Evolutionary conservation across 208 protist genomes (phyloP).

Genomic region (Leishmania tarentolae): DNA sequence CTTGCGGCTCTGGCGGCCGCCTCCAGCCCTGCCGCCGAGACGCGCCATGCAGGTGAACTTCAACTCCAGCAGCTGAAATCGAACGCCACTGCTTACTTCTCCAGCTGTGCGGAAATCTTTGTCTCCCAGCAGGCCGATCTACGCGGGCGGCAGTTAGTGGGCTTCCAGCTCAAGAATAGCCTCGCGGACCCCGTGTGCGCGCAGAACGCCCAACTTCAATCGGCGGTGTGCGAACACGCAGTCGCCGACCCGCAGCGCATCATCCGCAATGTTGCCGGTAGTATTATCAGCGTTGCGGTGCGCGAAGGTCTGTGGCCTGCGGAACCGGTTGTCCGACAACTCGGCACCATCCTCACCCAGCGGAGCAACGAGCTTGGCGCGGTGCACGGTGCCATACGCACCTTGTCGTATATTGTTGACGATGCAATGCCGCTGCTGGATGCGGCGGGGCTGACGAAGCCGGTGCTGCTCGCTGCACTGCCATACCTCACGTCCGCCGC

Average conservation of each 20-base stretch:
- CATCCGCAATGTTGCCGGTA: slow-evolving; percentile 75
- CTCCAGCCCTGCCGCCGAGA: slow-evolving; percentile 52
- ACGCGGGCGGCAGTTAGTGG: slow-evolving; percentile 58
- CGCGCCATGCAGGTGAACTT: slow-evolving; percentile 55
- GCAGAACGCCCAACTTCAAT: slow-evolving; percentile 54
- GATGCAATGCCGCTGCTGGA: slow-evolving; percentile 69
- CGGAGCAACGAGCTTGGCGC: slow-evolving; percentile 39
- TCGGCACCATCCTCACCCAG: slow-evolving; percentile 44
- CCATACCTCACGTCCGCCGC: slow-evolving; percentile 43
- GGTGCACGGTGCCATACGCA: slow-evolving; percentile 74
- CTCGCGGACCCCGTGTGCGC: slow-evolving; percentile 55
- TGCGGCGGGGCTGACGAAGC: slow-evolving; percentile 48
- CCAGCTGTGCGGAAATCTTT: slow-evolving; percentile 67
- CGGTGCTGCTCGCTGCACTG: slow-evolving; percentile 47
- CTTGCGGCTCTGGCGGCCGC: slow-evolving; percentile 66
- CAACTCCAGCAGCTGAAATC: slow-evolving; percentile 63
- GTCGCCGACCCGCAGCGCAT: slow-evolving; percentile 60
- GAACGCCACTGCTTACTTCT: slow-evolving; percentile 59
- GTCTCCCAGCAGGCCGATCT: slow-evolving; percentile 40
- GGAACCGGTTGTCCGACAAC: slow-evolving; percentile 42
- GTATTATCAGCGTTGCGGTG: slow-evolving; percentile 79
- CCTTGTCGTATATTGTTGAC: slow-evolving; percentile 77
- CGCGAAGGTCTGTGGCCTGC: slow-evolving; percentile 70
- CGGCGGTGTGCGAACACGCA: slow-evolving; percentile 54
- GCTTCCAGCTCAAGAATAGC: slow-evolving; percentile 80